phyloP scores from a whole-genome alignment of 208 protist species.

The Lotmaria passim region DNA sequence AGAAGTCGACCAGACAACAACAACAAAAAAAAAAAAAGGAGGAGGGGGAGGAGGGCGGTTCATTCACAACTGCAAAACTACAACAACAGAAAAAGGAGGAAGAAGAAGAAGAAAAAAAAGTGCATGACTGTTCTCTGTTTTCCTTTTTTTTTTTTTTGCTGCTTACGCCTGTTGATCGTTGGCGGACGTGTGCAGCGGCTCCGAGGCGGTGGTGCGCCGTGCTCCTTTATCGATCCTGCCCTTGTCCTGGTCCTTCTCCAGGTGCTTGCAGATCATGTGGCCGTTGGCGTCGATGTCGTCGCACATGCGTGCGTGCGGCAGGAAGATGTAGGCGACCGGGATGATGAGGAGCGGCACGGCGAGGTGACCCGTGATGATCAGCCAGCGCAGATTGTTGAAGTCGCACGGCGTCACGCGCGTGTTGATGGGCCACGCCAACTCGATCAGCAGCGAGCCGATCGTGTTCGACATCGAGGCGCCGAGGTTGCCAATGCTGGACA shows the following conservation, averaged over 20 bases:
- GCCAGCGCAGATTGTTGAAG: slow-evolving; percentile 61
- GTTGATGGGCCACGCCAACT: slow-evolving; percentile 51
- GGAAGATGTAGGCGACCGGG: slow-evolving; percentile 67
- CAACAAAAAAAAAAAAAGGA: too few species aligned
- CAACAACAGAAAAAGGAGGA: background rate
- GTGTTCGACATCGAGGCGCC: slow-evolving; percentile 47
- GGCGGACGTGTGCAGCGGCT: slow-evolving; percentile 8
- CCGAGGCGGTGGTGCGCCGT: background rate
- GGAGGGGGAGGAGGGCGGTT: too few species aligned
- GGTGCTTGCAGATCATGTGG: slow-evolving; percentile 34
- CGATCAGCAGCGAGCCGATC: slow-evolving; percentile 57
- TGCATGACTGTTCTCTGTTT: background rate
- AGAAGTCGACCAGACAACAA: too few species aligned
- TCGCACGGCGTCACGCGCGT: slow-evolving; percentile 50
- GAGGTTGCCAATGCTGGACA: slow-evolving; percentile 85
- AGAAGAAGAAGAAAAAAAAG: slow-evolving; percentile 2
- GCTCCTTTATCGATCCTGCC: too few species aligned
- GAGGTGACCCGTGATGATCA: slow-evolving; percentile 69
- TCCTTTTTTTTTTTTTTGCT: background rate
- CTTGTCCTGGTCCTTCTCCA: slow-evolving; percentile 12
- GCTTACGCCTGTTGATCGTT: background rate
- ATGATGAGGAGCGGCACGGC: slow-evolving; percentile 51
- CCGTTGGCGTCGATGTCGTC: slow-evolving; percentile 56
- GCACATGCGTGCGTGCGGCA: slow-evolving; percentile 62
- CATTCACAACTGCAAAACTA: background rate